These are phyloP conservation scores for Fomitopsis schrenkii DNA, from an alignment of 1,284 basidiomycete species.

Conservation along the genomic window DNA sequence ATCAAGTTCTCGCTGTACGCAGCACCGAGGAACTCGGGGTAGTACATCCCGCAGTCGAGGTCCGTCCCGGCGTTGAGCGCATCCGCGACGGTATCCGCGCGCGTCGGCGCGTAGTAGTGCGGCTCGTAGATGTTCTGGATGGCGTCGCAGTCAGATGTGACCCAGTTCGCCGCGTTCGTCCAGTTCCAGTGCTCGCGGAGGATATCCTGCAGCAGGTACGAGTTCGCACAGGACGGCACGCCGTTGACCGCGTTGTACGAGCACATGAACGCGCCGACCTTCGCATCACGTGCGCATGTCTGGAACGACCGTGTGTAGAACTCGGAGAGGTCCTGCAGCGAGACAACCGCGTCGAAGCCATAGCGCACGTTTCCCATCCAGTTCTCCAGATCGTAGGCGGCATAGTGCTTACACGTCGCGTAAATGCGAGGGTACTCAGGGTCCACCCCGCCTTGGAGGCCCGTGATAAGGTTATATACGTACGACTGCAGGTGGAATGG, in stretches of 20 bases:
- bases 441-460: conserved; percentile 52
- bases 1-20: conserved; percentile 46
- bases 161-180: conserved; percentile 45
- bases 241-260: conserved; percentile 60
- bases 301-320: conserved; percentile 54
- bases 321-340: conserved; percentile 51
- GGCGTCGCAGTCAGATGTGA: conserved; percentile 41
- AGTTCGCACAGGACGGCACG: conserved; percentile 48
- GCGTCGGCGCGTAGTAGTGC: conserved; percentile 42
- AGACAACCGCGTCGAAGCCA: conserved; percentile 49
- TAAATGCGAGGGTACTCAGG: conserved; percentile 43
- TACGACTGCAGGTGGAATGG: conserved; percentile 50
- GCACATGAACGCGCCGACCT: conserved; percentile 56
- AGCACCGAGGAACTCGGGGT: conserved; percentile 37
- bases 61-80: conserved; percentile 53
- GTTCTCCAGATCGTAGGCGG: conserved; percentile 53
- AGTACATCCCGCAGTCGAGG: conserved; percentile 49
- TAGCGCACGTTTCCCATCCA: conserved; percentile 46
- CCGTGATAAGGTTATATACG: conserved; percentile 47
- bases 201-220: conserved; percentile 47
- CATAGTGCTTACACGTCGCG: conserved; percentile 57
- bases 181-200: conserved; percentile 48
- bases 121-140: conserved; percentile 43
- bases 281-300: conserved; percentile 52
- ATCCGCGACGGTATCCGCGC: conserved; percentile 42